Conservation (phyloP, 257 asterid genomes). For the Vinca minor region DNA sequence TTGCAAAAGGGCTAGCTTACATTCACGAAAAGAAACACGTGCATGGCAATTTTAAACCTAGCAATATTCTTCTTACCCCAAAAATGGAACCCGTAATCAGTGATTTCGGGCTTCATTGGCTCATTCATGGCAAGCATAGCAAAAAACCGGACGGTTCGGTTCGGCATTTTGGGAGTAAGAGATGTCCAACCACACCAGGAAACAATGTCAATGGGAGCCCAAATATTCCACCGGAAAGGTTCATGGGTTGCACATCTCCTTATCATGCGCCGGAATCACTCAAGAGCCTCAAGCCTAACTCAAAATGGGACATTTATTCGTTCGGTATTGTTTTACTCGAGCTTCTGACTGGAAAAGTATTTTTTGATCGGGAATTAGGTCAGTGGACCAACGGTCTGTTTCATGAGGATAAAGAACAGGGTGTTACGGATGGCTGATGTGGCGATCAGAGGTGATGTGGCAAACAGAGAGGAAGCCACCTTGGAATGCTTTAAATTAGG, state of each 20-base stretch:
- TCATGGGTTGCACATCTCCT: slow-evolving; percentile 66
- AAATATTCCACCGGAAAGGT: slow-evolving; percentile 25
- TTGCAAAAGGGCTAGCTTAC: slow-evolving; percentile 71
- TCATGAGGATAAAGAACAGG: slow-evolving; percentile 39
- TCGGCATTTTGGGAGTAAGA: slow-evolving; percentile 65
- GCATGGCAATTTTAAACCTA: slow-evolving; percentile 90
- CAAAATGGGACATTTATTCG: slow-evolving; percentile 92
- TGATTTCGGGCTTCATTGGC: slow-evolving; percentile 69
- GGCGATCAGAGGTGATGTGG: slow-evolving; percentile 61
- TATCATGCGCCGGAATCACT: slow-evolving; percentile 92
- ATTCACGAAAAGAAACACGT: slow-evolving; percentile 84
- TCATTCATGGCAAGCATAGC: slow-evolving; percentile 43
- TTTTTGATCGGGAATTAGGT: slow-evolving; percentile 62
- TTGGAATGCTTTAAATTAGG: slow-evolving; percentile 79
- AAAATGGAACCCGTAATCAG: slow-evolving; percentile 82
- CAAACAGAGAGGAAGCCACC: slow-evolving; percentile 42
- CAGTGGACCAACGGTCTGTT: slow-evolving; percentile 42
- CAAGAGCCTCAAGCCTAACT: slow-evolving; percentile 54
- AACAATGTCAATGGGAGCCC: slow-evolving; percentile 34
- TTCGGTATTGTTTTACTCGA: slow-evolving; percentile 75
- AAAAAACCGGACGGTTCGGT: slow-evolving; percentile 34
- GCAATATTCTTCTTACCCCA: slow-evolving; percentile 66
- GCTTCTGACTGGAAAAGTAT: slow-evolving; percentile 68
- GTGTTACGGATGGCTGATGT: slow-evolving; percentile 57
- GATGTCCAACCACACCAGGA: slow-evolving; percentile 18